Evolutionary conservation across 176 grass and related monocot species (phyloP).

Genomic region (Lolium perenne): DNA sequence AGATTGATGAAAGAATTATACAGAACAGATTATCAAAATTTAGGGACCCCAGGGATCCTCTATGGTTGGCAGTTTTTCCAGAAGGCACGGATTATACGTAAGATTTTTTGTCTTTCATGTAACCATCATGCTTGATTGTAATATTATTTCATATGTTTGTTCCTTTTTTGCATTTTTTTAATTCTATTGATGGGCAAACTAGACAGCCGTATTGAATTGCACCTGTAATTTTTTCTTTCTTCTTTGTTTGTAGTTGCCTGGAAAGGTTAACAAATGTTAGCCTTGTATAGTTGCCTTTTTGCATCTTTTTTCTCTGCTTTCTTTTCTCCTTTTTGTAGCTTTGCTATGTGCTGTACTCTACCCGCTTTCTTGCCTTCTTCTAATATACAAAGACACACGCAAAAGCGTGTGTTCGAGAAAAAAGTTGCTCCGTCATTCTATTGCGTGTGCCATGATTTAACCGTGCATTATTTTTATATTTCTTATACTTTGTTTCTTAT

Average conservation of each 20-base stretch:
- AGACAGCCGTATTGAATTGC: neutral
- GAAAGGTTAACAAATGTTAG: no score
- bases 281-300: no score
- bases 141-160: constrained; percentile 12
- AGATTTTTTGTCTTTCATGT: constrained; percentile 31
- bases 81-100: constrained; percentile 99
- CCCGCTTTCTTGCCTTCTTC: no score
- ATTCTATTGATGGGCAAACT: constrained; percentile 2
- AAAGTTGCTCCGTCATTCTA: constrained; percentile 28
- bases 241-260: no score
- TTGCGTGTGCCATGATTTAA: constrained; percentile 31
- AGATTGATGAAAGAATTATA: constrained; percentile 87
- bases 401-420: no score
- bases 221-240: no score
- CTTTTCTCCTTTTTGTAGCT: neutral
- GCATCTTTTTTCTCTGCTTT: no score
- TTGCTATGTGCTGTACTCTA: neutral
- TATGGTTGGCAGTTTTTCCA: constrained; percentile 91
- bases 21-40: constrained; percentile 65
- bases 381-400: no score
- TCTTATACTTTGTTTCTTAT: constrained; percentile 39
- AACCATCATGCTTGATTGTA: constrained; percentile 2
- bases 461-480: constrained; percentile 1
- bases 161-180: constrained; percentile 5
- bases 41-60: constrained; percentile 67